phyloP scores from a whole-genome alignment of 192 early-diverging fungal genomes.

The Polychytrium aggregatum region DNA sequence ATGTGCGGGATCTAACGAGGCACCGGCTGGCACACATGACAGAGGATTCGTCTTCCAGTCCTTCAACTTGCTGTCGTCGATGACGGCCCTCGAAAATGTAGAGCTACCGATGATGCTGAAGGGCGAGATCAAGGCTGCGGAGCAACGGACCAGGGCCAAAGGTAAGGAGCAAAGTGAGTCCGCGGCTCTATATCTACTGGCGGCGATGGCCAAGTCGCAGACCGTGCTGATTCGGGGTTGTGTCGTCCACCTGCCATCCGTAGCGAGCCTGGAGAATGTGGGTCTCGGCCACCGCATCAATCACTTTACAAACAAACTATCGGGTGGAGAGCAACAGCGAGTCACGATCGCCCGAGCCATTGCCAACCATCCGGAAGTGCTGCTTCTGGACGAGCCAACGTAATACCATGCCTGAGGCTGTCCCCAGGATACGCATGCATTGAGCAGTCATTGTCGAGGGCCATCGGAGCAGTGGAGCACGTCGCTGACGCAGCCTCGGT shows the following conservation, averaged over 20 bases:
- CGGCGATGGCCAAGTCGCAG: too few relatives aligned
- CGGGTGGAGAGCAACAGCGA: constrained; percentile 20
- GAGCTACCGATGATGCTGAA: constrained; percentile 22
- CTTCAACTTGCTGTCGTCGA: constrained; percentile 21
- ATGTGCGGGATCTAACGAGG: too few relatives aligned
- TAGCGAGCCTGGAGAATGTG: constrained; percentile 9
- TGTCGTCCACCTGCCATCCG: too few relatives aligned
- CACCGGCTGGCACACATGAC: too few relatives aligned
- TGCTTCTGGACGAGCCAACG: constrained; percentile 25
- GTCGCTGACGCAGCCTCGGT: too few relatives aligned
- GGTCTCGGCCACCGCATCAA: constrained; percentile 15
- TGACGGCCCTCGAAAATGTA: constrained; percentile 24
- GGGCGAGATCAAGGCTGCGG: constrained; percentile 5
- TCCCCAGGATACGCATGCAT: too few relatives aligned
- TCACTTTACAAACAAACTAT: constrained; percentile 13
- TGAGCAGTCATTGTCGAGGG: too few relatives aligned
- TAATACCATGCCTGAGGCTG: too few relatives aligned
- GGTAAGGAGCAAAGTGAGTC: background rate
- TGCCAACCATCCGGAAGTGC: constrained; percentile 30
- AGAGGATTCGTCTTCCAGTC: constrained; percentile 24
- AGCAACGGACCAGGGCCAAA: constrained; percentile 7
- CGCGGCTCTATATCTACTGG: too few relatives aligned
- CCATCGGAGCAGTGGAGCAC: too few relatives aligned
- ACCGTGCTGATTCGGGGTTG: too few relatives aligned
- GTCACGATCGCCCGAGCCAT: constrained; percentile 42